Percentiles rank a stretch among this genome's conserved stretches.
These are phyloP conservation scores for Phytophthora kernoviae DNA, from an alignment of 352 stramenopile genomes.

Conservation along the genomic window DNA sequence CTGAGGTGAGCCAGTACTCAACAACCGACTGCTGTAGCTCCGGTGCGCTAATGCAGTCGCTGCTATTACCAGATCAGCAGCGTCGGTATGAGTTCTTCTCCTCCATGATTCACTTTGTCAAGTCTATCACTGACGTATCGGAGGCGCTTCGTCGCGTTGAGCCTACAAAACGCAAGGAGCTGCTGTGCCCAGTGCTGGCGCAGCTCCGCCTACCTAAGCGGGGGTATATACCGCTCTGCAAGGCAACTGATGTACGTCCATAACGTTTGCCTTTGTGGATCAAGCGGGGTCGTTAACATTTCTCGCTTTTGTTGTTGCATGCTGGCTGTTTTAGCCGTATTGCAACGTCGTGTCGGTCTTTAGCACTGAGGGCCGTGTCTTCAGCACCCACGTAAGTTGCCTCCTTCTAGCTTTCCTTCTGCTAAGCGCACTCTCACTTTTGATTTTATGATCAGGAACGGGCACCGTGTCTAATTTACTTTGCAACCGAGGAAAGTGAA, in stretches of 20 bases:
- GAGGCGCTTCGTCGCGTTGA: slow-evolving; percentile 74
- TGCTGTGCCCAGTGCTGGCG: slow-evolving; percentile 52
- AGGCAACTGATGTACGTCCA: slow-evolving; percentile 69
- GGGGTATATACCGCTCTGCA: slow-evolving; percentile 84
- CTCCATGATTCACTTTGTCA: slow-evolving; percentile 82
- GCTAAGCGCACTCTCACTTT: background rate
- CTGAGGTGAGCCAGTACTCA: slow-evolving; percentile 34
- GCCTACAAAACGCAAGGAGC: slow-evolving; percentile 62
- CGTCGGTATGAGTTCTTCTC: slow-evolving; percentile 83
- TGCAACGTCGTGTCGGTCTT: slow-evolving; percentile 67
- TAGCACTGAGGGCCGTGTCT: slow-evolving; percentile 70
- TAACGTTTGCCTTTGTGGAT: background rate
- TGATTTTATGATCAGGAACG: slow-evolving; percentile 48
- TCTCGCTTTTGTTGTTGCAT: no score
- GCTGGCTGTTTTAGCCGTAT: slow-evolving; percentile 41
- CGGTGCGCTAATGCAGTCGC: slow-evolving; percentile 28
- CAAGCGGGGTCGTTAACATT: no score
- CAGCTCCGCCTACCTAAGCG: slow-evolving; percentile 54
- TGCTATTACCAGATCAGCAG: slow-evolving; percentile 39
- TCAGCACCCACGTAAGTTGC: slow-evolving; percentile 71
- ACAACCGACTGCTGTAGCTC: slow-evolving; percentile 32
- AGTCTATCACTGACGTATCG: slow-evolving; percentile 81
- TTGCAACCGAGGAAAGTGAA: slow-evolving; percentile 61
- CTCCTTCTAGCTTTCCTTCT: slow-evolving; percentile 1
- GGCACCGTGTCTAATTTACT: slow-evolving; percentile 76